Base-by-base conservation (phyloP, 768 basidiomycete species). In the Xerocomus potaroensis region DNA sequence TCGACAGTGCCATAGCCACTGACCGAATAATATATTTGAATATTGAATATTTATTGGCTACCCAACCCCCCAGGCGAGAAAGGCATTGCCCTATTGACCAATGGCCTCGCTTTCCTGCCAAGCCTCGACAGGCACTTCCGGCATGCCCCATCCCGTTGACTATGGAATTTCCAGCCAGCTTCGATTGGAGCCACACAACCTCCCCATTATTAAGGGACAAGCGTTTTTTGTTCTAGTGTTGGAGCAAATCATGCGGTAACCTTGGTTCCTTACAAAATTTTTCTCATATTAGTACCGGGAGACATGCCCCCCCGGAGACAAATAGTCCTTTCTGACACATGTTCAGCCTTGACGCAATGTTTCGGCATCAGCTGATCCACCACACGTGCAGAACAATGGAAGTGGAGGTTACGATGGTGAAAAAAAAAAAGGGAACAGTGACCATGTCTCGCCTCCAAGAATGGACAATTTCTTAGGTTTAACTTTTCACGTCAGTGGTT, bases 61-160 rank as follows among this genome's bases (percentile, higher is more conserved):
- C n/a, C n/a, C n/a, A n/a, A n/a, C 31, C 41, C 39, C 34, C 44
- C 56, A 52, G 50, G 51, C 57, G 61, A 57, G 52, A 49, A 30
- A 52, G 38, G 56, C 64, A 62, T 61, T 59, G 62, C 64, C 59
- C 49, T 29, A 43, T 61, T 67, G 58, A 64, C 66, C 60, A 64
- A 66, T 58, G 23, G 2, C 43, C 56, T 63, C 48, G 39, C 54
- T 40, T 51, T 54, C 35, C 40, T 63, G 60, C 63, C 53, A 50
- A 51, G 49, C 47, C 35, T 37, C 47, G n/a, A n/a, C n/a, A n/a
- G n/a, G n/a, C n/a, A n/a, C n/a, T n/a, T n/a, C n/a, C n/a, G n/a
- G n/a, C n/a, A n/a, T n/a, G n/a, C n/a, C n/a, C 30, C 44, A 45
- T 51, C 64, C 51, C 51, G 53, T 55, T 49, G 55, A 55, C 43